Percentiles rank a stretch among this genome's conserved stretches.
phyloP scores from a whole-genome alignment of 805 yeast species.

The Yamadazyma nakazawae region DNA sequence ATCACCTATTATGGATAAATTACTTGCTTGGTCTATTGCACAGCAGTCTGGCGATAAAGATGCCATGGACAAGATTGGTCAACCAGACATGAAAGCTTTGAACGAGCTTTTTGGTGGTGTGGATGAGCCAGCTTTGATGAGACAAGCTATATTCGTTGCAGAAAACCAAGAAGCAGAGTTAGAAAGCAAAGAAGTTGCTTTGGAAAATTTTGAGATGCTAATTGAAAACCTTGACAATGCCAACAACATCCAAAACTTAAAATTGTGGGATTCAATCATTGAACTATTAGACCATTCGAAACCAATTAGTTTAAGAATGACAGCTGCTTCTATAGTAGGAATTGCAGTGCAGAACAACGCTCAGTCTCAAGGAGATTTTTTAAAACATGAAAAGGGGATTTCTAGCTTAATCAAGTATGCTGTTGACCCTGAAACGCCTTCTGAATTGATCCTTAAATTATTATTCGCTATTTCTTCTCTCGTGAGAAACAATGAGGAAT shows the following conservation, averaged over 20 bases:
- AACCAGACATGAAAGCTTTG: slow-evolving; percentile 75
- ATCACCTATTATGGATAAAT: slow-evolving; percentile 65
- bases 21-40: slow-evolving; percentile 88
- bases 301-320: slow-evolving; percentile 40
- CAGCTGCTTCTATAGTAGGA: slow-evolving; percentile 74
- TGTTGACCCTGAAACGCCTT: slow-evolving; percentile 17
- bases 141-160: slow-evolving; percentile 63
- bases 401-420: slow-evolving; percentile 44
- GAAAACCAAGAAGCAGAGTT: slow-evolving; percentile 53
- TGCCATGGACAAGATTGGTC: slow-evolving; percentile 58
- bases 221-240: slow-evolving; percentile 94
- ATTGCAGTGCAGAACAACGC: slow-evolving; percentile 92
- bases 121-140: slow-evolving; percentile 90
- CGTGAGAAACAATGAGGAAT: slow-evolving; percentile 62
- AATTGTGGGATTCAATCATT: slow-evolving; percentile 76
- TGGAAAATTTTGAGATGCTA: slow-evolving; percentile 90
- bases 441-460: slow-evolving; percentile 53
- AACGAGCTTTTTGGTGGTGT: slow-evolving; percentile 74
- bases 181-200: slow-evolving; percentile 68
- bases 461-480: slow-evolving; percentile 75
- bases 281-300: slow-evolving; percentile 42
- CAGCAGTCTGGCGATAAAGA: slow-evolving; percentile 70
- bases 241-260: slow-evolving; percentile 79
- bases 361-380: slow-evolving; percentile 65
- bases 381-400: slow-evolving; percentile 48